Conservation (phyloP, 2,329 filamentous ascomycete species). For the Pezicula carpinea region DNA sequence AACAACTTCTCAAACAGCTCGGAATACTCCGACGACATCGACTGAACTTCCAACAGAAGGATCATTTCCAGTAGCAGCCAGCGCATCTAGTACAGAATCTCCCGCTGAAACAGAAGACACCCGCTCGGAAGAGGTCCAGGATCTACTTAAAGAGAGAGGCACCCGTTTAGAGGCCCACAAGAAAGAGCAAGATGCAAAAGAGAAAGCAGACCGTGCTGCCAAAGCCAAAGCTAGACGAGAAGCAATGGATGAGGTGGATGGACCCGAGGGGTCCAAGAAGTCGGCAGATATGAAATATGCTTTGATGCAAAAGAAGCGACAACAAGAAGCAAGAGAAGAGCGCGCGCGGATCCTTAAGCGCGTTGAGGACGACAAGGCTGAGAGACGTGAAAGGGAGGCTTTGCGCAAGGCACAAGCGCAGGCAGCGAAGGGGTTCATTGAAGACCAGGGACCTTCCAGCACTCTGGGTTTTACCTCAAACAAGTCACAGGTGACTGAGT, state of each 20-base stretch:
- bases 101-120: background rate
- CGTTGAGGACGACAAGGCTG: constrained; percentile 73
- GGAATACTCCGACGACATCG: constrained; percentile 3
- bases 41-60: no score
- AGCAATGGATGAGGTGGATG: constrained; percentile 32
- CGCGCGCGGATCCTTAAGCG: constrained; percentile 66
- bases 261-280: constrained; percentile 33
- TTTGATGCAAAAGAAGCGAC: constrained; percentile 53
- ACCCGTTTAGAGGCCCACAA: constrained; percentile 44
- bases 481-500: constrained; percentile 27
- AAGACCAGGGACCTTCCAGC: constrained; percentile 6
- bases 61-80: background rate
- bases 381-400: constrained; percentile 54
- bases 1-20: constrained; percentile 3
- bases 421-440: background rate
- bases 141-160: constrained; percentile 46
- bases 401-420: constrained; percentile 39
- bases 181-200: constrained; percentile 33
- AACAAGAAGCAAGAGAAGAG: constrained; percentile 63
- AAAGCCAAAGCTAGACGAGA: constrained; percentile 41
- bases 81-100: background rate
- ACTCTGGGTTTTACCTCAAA: constrained; percentile 5
- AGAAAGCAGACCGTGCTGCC: constrained; percentile 34
- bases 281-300: constrained; percentile 42
- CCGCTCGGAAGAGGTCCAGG: constrained; percentile 18